These are phyloP conservation scores for Cytidiella melzeri DNA, from an alignment of 768 basidiomycete species.

Conservation along the genomic window DNA sequence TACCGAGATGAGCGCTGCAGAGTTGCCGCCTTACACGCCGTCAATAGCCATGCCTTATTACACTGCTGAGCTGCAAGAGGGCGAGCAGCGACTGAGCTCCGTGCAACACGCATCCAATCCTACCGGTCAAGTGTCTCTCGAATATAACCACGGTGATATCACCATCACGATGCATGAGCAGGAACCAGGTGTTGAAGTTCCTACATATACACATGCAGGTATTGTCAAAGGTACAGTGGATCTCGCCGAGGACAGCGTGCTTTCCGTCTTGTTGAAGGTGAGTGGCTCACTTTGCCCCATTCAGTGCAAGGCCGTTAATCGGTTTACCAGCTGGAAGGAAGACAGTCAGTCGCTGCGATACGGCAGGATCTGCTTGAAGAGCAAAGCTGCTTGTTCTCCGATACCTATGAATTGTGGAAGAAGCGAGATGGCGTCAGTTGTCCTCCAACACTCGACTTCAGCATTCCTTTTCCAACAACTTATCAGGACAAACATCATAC, in stretches of 20 bases:
- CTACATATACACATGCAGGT: constrained; percentile 39
- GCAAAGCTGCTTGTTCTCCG: constrained; percentile 15
- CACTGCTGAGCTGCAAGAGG: constrained; percentile 44
- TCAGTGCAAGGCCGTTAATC: not conserved
- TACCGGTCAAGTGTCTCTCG: constrained; percentile 36
- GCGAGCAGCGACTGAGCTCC: constrained; percentile 46
- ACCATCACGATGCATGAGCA: too few species aligned
- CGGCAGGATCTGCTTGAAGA: constrained; percentile 5
- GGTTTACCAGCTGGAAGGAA: constrained; percentile 18
- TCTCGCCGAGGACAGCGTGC: constrained; percentile 35
- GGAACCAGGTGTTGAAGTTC: constrained; percentile 31
- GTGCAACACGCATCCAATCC: constrained; percentile 36
- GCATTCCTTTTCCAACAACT: constrained; percentile 37
- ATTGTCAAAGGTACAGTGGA: constrained; percentile 38
- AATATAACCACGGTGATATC: too few species aligned
- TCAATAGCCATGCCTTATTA: constrained; percentile 52
- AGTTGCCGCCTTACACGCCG: constrained; percentile 48
- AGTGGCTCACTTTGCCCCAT: not conserved
- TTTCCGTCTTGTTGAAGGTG: constrained; percentile 42
- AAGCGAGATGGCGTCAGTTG: constrained; percentile 5
- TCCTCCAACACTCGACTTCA: constrained; percentile 33
- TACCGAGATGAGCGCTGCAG: too few species aligned
- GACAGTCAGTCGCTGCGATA: constrained; percentile 13
- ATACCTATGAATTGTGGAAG: constrained; percentile 12
- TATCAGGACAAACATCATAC: constrained; percentile 33